Conservation (phyloP, 2,329 filamentous ascomycete species). For the Apiospora pterosperma region DNA sequence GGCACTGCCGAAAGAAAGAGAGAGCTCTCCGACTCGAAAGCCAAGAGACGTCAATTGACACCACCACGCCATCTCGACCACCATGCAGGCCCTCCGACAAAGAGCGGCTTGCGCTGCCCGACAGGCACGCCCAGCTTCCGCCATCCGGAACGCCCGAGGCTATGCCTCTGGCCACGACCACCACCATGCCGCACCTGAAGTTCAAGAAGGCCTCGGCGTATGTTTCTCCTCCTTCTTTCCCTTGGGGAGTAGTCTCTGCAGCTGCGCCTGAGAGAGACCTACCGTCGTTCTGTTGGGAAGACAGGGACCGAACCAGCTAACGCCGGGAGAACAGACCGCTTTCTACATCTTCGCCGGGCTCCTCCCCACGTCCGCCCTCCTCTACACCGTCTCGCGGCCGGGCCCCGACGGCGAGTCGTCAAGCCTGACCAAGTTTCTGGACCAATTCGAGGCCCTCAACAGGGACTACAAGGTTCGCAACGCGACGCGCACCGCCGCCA, state of each 20-base stretch:
- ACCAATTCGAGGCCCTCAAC: conserved; percentile 43
- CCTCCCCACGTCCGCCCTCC: conserved; percentile 39
- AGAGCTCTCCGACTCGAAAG: neutral
- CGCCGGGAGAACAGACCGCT: conserved; percentile 35
- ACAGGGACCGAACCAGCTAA: neutral
- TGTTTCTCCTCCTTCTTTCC: conserved; percentile 22
- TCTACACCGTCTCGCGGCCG: conserved; percentile 49
- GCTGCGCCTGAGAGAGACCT: too few relatives aligned
- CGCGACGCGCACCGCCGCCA: conserved; percentile 45
- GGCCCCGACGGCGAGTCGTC: conserved; percentile 48
- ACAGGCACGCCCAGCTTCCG: conserved; percentile 26
- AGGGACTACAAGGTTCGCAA: conserved; percentile 52
- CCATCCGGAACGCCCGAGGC: conserved; percentile 36
- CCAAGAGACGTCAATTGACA: conserved; percentile 3
- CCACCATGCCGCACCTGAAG: conserved; percentile 35
- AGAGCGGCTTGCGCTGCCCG: conserved; percentile 39
- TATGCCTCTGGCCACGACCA: conserved; percentile 53
- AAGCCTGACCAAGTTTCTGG: conserved; percentile 41
- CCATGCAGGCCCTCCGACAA: conserved; percentile 38
- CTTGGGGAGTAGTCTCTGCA: too few relatives aligned
- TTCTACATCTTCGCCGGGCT: conserved; percentile 44
- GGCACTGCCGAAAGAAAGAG: neutral
- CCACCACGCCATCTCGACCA: neutral
- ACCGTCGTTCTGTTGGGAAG: neutral
- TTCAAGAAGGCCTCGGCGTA: conserved; percentile 57